Conservation (phyloP, 768 basidiomycete species). For the Leccinum variicolor region DNA sequence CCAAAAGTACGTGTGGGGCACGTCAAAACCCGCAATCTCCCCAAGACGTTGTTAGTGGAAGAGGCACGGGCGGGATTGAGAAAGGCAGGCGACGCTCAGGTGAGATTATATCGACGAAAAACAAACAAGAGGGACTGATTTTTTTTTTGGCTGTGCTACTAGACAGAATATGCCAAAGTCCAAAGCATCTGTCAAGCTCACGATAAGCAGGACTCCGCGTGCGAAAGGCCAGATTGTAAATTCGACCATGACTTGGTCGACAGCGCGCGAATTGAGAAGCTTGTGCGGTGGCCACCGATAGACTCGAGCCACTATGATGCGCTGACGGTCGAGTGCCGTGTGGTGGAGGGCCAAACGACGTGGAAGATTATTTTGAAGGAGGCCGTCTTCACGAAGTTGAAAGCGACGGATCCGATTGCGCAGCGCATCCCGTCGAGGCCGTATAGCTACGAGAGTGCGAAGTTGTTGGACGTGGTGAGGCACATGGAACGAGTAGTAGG, state of each 20-base stretch:
- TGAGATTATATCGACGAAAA: background rate
- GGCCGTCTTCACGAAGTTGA: constrained; percentile 5
- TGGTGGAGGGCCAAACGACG: constrained; percentile 5
- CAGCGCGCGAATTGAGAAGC: constrained; percentile 9
- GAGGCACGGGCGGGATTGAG: constrained; percentile 7
- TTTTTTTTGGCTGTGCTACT: background rate
- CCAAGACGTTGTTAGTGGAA: constrained; percentile 6
- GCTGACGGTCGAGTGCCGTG: constrained; percentile 16
- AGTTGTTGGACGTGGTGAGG: constrained; percentile 15
- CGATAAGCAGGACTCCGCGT: constrained; percentile 4
- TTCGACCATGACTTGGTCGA: constrained; percentile 19
- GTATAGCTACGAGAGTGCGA: constrained; percentile 11
- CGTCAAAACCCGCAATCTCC: constrained; percentile 3
- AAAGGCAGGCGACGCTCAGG: constrained; percentile 6
- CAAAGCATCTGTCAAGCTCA: constrained; percentile 17
- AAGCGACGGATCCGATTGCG: constrained; percentile 10
- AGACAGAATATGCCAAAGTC: constrained; percentile 10
- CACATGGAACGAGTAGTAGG: constrained; percentile 12
- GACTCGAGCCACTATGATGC: constrained; percentile 2
- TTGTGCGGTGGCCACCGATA: constrained; percentile 7
- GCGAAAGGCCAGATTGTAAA: constrained; percentile 8
- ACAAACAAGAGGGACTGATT: background rate
- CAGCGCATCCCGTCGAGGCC: constrained; percentile 7
- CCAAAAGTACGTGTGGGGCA: background rate
- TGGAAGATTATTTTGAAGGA: constrained; percentile 18